Conservation (phyloP, 495 filamentous ascomycete genomes). For the Aspergillus ellipticus region DNA sequence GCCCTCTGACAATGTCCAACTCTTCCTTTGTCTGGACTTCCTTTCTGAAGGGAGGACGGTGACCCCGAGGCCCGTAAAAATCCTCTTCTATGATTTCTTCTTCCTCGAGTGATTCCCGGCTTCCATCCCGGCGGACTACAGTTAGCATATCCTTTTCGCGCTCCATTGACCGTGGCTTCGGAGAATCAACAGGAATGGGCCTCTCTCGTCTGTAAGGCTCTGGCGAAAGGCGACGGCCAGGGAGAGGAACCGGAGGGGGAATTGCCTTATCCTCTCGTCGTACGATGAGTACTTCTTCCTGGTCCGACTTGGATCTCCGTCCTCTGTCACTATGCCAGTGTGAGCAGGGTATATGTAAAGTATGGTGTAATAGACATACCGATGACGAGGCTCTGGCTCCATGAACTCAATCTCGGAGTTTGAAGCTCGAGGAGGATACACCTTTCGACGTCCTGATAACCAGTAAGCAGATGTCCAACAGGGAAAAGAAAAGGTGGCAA, state of each 20-base stretch:
- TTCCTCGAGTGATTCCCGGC: constrained; percentile 7
- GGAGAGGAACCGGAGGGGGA: not conserved
- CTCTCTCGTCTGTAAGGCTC: constrained; percentile 13
- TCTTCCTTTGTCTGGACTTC: constrained; percentile 4
- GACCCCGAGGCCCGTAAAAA: constrained; percentile 4
- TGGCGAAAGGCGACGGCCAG: constrained; percentile 4
- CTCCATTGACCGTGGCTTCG: constrained; percentile 6
- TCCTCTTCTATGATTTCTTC: constrained; percentile 16
- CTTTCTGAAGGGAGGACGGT: not conserved
- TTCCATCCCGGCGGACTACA: constrained; percentile 1
- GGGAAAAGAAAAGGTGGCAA: not conserved
- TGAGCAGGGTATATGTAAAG: not conserved
- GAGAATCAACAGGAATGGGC: constrained; percentile 6
- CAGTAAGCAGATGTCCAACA: not conserved
- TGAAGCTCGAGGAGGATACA: constrained; percentile 15
- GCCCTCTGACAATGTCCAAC: constrained; percentile 16
- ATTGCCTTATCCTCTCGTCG: not conserved
- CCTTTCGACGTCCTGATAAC: not conserved
- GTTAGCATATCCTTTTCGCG: constrained; percentile 9
- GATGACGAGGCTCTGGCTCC: constrained; percentile 10
- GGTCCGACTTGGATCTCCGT: constrained; percentile 1
- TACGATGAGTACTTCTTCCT: constrained; percentile 14
- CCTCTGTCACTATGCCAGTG: not conserved
- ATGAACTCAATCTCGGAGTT: constrained; percentile 13
- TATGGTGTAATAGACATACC: constrained; percentile 3